phyloP scores from a whole-genome alignment of 2,329 filamentous ascomycete genomes.

The Hymenoscyphus linearis region DNA sequence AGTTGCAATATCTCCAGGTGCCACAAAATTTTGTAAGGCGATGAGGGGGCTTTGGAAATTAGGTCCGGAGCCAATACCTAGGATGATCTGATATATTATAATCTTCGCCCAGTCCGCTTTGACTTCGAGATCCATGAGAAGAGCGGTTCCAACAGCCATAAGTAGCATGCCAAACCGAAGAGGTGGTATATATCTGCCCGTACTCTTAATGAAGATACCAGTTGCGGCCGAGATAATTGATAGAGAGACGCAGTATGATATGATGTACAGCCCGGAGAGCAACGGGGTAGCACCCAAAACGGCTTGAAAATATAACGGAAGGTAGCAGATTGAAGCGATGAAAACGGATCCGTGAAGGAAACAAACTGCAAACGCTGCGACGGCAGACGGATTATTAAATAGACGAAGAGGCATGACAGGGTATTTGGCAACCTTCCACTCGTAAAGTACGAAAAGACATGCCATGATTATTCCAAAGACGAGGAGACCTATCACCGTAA shows the following conservation, averaged over 20 bases:
- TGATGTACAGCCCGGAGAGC: slow-evolving; percentile 68
- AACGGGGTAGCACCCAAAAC: slow-evolving; percentile 43
- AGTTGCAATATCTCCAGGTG: slow-evolving; percentile 57
- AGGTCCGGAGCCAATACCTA: slow-evolving; percentile 58
- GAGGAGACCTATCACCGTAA: slow-evolving; percentile 40
- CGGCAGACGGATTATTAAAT: slow-evolving; percentile 62
- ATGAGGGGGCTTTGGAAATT: slow-evolving; percentile 66
- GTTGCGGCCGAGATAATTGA: slow-evolving; percentile 55
- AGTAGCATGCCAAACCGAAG: slow-evolving; percentile 56
- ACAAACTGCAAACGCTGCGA: slow-evolving; percentile 60
- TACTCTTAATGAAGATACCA: slow-evolving; percentile 54
- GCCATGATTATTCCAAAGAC: slow-evolving; percentile 58
- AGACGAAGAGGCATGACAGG: slow-evolving; percentile 73
- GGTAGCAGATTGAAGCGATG: slow-evolving; percentile 22
- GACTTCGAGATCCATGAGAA: slow-evolving; percentile 57
- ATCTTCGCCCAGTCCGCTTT: slow-evolving; percentile 49
- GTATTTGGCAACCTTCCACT: slow-evolving; percentile 67
- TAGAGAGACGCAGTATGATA: slow-evolving; percentile 63
- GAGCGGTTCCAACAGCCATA: slow-evolving; percentile 59
- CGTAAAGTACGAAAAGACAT: slow-evolving; percentile 59
- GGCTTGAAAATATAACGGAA: slow-evolving; percentile 68
- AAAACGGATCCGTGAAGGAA: slow-evolving; percentile 63
- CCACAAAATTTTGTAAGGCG: slow-evolving; percentile 58
- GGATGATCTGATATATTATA: slow-evolving; percentile 56
- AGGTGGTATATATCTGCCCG: slow-evolving; percentile 56